Evolutionary conservation across 148 eudicot species (phyloP).

Genomic region (Polygonum maritimum): DNA sequence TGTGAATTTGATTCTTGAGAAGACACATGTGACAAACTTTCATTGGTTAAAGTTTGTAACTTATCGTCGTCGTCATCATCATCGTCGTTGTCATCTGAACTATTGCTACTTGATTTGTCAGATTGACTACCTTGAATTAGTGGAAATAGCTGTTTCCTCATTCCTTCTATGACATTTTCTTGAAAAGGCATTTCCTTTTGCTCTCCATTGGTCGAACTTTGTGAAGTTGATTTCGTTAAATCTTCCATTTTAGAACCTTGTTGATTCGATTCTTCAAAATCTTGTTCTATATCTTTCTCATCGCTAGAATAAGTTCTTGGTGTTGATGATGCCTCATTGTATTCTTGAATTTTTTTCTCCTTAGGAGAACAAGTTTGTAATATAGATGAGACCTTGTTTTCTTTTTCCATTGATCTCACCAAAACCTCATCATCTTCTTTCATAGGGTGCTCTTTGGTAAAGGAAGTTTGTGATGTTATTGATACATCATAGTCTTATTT

Average conservation of each 20-base stretch:
- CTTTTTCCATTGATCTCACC: not conserved
- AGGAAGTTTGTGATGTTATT: too few relatives aligned
- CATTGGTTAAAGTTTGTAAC: not conserved
- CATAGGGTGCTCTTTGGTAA: too few relatives aligned
- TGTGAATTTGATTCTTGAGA: not conserved
- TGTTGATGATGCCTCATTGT: not conserved
- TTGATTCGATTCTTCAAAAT: not conserved
- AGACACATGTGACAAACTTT: not conserved
- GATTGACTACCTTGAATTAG: not conserved
- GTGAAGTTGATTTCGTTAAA: not conserved
- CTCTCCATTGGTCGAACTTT: not conserved
- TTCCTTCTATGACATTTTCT: constrained; percentile 4
- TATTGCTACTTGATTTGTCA: not conserved
- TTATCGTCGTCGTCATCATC: not conserved
- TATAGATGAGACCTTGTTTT: too few relatives aligned
- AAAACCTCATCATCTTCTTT: not conserved
- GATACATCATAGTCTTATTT: not conserved
- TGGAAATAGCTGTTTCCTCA: constrained; percentile 11
- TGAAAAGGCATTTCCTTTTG: not conserved
- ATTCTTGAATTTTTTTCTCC: not conserved
- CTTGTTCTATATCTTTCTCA: not conserved
- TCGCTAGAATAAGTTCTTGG: not conserved
- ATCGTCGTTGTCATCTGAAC: not conserved
- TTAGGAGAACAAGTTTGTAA: not conserved
- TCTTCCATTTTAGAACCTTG: not conserved